phyloP scores from a whole-genome alignment of 1,284 basidiomycete genomes.

The Malassezia vespertilionis region DNA sequence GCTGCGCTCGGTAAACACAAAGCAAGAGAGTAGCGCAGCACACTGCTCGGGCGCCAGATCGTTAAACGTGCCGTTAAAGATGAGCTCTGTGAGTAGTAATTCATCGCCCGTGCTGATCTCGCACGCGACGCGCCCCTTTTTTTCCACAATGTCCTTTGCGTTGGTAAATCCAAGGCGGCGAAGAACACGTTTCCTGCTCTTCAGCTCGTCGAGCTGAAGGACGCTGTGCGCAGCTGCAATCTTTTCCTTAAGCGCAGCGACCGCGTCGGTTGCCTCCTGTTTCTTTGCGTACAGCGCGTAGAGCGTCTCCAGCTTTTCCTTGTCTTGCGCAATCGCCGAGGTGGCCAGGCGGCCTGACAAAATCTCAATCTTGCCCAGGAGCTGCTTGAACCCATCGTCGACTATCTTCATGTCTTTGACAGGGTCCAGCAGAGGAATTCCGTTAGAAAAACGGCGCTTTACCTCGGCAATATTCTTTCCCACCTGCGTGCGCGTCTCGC shows the following conservation, averaged over 20 bases:
- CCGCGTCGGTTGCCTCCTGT: constrained; percentile 59
- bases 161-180: constrained; percentile 83
- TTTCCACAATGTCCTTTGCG: constrained; percentile 80
- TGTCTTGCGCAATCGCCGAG: constrained; percentile 49
- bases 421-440: constrained; percentile 78
- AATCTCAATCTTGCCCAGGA: constrained; percentile 49
- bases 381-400: constrained; percentile 78
- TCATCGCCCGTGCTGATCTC: constrained; percentile 98
- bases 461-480: constrained; percentile 87
- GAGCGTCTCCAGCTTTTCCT: constrained; percentile 60
- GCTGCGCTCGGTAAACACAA: constrained; percentile 94
- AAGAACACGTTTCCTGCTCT: constrained; percentile 84
- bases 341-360: constrained; percentile 25
- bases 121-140: constrained; percentile 96
- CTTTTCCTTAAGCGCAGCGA: constrained; percentile 67
- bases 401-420: constrained; percentile 92
- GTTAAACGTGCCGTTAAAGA: constrained; percentile 96
- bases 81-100: constrained; percentile 84
- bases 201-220: constrained; percentile 91
- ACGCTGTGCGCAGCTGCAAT: constrained; percentile 84
- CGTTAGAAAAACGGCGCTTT: constrained; percentile 71
- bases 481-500: constrained; percentile 65
- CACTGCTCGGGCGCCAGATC: constrained; percentile 77
- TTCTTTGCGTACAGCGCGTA: constrained; percentile 73
- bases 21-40: constrained; percentile 83